Evolutionary conservation across 805 yeast species (phyloP).

Genomic region (Ogataea pilisensis): DNA sequence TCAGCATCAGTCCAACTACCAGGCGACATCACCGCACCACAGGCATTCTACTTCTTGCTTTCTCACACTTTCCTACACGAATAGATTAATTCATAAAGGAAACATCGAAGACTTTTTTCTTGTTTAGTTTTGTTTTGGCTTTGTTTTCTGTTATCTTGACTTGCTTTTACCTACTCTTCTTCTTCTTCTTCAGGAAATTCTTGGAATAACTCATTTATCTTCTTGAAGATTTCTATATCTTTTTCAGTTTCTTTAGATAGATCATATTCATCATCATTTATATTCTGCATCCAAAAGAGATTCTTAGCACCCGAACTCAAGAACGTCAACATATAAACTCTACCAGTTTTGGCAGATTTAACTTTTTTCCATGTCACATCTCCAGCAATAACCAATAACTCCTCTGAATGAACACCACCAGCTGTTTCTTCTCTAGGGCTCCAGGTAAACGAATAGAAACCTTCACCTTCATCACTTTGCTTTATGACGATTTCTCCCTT

Average conservation of each 20-base stretch:
- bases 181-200: slow-evolving; percentile 27
- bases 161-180: slow-evolving; percentile 4
- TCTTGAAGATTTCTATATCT: slow-evolving; percentile 47
- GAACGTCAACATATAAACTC: slow-evolving; percentile 49
- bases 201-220: slow-evolving; percentile 46
- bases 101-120: too few species aligned
- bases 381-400: slow-evolving; percentile 74
- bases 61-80: too few species aligned
- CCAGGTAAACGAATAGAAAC: slow-evolving; percentile 70
- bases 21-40: too few species aligned
- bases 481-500: slow-evolving; percentile 64
- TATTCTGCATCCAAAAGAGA: slow-evolving; percentile 74
- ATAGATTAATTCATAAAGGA: too few species aligned
- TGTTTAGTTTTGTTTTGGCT: too few species aligned
- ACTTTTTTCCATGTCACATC: slow-evolving; percentile 77
- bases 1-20: too few species aligned
- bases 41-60: too few species aligned
- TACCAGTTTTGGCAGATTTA: slow-evolving; percentile 65
- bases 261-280: slow-evolving; percentile 59
- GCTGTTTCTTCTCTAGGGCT: slow-evolving; percentile 53
- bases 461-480: slow-evolving; percentile 66
- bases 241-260: slow-evolving; percentile 51
- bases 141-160: too few species aligned
- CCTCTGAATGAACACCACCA: slow-evolving; percentile 45
- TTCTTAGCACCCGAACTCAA: slow-evolving; percentile 37